Evolutionary conservation across 352 stramenopile genomes (phyloP), one percentile per base, ranked within the genome.

Genomic region (Pythium rishiriense): DNA sequence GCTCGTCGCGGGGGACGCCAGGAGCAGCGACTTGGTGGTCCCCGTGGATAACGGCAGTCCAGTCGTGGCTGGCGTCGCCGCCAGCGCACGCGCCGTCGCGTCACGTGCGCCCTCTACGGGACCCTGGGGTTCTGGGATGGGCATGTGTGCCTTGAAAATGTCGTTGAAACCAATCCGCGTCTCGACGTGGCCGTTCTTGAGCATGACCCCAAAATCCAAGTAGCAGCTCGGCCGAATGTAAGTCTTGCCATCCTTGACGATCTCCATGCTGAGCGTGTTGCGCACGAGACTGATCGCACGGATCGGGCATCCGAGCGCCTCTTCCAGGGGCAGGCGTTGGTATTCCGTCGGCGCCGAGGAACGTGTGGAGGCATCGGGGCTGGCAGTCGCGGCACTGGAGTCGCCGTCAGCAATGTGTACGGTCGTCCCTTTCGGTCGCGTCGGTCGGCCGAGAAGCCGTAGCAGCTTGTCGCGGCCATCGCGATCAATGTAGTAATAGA

Each of bases 161-260:
- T 67, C 58, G 19, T 42, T 25, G 21, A 66, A 49, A 0, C 50
- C 47, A 9, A 57, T 39, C 14, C 60, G 49, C 21, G 45, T 49
- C 29, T 56, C 43, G 15, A 55, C n/a, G 10, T 62, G 35, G n/a
- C 55, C 58, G 35, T 71, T 63, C 43, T 76, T 72, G 49, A 74
- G 61, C 66, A 76, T 74, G 43, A 76, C 55, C 1, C 70, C 70
- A 24, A 66, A 75, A 45, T 78, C 70, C 42, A 78, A 46, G 56
- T 78, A 78, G 51, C 62, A 75, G 37, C 62, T 73, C 35, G 62
- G 70, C 3, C 66, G 66, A 14, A 78, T 66, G 51, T 69, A 74
- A n/a, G 48, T 49, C 21, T 66, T 52, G 19, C 59, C 67, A 24
- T 68, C 39, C 17, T 62, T 58, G 6, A 70, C 54, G 39, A 74